A percentile compares a stretch with the other conserved stretches of the same genome.
Conservation (phyloP, 2,329 filamentous ascomycete species). For the Pseudocercospora musae region DNA sequence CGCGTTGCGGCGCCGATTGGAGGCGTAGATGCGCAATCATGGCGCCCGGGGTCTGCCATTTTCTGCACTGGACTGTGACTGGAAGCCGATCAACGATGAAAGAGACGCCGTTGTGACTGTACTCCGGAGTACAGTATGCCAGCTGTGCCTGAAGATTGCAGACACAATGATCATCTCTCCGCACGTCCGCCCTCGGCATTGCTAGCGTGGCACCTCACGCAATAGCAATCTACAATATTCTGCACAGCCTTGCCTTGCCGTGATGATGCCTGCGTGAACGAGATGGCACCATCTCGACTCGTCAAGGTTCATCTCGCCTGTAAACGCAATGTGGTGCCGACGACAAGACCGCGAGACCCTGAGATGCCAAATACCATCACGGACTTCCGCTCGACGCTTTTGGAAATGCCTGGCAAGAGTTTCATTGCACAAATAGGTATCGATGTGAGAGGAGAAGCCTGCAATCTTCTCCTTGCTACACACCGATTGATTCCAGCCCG, state of each 20-base stretch:
- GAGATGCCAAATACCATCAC: not conserved
- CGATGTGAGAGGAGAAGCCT: not conserved
- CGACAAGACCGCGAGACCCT: not conserved
- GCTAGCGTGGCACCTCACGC: not conserved
- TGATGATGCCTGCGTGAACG: not conserved
- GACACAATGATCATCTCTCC: not conserved
- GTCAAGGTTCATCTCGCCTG: not conserved
- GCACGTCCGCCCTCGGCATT: not conserved
- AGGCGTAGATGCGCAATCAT: not conserved
- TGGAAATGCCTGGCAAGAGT: not conserved
- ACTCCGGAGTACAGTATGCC: too few relatives aligned
- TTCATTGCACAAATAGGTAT: not conserved
- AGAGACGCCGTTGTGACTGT: not conserved
- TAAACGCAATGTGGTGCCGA: not conserved
- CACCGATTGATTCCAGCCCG: not conserved
- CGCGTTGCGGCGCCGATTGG: not conserved
- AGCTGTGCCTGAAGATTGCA: not conserved
- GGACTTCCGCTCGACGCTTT: not conserved
- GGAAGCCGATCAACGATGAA: not conserved
- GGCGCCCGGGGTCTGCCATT: not conserved
- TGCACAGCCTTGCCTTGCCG: not conserved
- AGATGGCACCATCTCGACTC: not conserved
- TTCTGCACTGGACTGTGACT: too few relatives aligned
- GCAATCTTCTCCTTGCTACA: not conserved
- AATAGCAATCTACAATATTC: not conserved